Evolutionary conservation across 164 flowering plant species (phyloP), one percentile per base, ranked within the genome.

Genomic region (Berberis thunbergii): DNA sequence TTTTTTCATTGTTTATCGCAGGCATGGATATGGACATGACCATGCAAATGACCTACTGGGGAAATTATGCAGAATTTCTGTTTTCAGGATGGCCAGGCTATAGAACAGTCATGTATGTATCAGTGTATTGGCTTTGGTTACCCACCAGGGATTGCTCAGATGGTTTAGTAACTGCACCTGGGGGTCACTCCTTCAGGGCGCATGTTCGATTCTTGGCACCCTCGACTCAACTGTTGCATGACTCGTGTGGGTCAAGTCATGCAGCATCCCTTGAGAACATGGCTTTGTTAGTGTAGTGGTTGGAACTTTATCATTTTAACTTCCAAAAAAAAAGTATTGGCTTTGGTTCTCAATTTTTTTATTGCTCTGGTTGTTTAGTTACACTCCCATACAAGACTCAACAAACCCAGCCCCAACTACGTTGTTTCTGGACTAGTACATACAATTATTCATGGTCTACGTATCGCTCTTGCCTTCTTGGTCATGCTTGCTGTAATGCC

Each of bases 401-500:
- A 67, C 46, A 55, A 48, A 54, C 45, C 70, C 1, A 65, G 69
- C 4, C 38, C 73, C 1, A 62, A 61, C 43, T 71, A n/a, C 41
- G 64, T 60, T 3, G 63, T 43, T 5, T 49, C 63, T 2, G 69
- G 63, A 44, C 3, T 67, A 9, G 49, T 43, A 0, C 62, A 43
- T 41, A 66, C 50, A 4, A 7, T 63, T n/a, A 10, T 63, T 11
- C 66, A 61, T 42, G 52, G 43, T 3, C 38, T 80, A 12, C 65
- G 76, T 52, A 71, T 81, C 63, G 76, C 65, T 7, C 66, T 81
- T 13, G 73, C 73, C 44, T 81, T 76, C 72, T 43, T 76, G 72
- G 59, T 75, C 43, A 77, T 81, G 75, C 74, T 81, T 49, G 64
- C 77, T 6, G 65, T 81, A 44, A 75, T 77, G 73, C 70, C 82